phyloP scores from a whole-genome alignment of 768 basidiomycete species.

The Gautieria morchelliformis region DNA sequence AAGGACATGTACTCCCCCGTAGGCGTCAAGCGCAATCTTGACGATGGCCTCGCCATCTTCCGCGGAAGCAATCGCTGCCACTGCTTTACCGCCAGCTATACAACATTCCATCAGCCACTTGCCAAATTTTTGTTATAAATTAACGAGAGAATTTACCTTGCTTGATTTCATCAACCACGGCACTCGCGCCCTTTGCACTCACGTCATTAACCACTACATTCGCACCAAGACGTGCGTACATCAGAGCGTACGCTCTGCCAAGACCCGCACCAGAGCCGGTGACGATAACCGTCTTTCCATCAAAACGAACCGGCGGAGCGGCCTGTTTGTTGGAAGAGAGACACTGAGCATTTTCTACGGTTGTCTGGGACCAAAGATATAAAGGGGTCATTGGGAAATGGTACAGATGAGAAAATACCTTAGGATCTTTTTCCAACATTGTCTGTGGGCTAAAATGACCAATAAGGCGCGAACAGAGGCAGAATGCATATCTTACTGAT shows the following conservation, averaged over 20 bases:
- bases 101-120: constrained; percentile 1
- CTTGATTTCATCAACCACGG: constrained; percentile 81
- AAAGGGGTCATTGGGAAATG: not conserved
- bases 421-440: not conserved
- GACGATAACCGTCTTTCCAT: constrained; percentile 84
- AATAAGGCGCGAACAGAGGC: not conserved
- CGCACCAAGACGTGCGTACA: constrained; percentile 89
- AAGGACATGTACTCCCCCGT: constrained; percentile 80
- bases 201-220: constrained; percentile 97
- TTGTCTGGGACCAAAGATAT: constrained; percentile 24
- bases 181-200: constrained; percentile 71
- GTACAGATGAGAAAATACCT: not conserved
- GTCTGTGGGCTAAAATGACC: not conserved
- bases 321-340: constrained; percentile 62
- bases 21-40: constrained; percentile 76
- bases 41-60: constrained; percentile 90
- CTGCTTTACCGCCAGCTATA: constrained; percentile 83
- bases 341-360: constrained; percentile 54
- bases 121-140: not conserved
- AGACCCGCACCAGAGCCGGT: constrained; percentile 95
- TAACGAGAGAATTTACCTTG: constrained; percentile 36
- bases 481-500: constrained; percentile 39
- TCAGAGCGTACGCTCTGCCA: constrained; percentile 82
- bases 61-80: constrained; percentile 72
- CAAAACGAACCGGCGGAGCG: constrained; percentile 64